Base-by-base conservation (phyloP, 192 early-diverging fungal species). In the Radiomyces spectabilis region DNA sequence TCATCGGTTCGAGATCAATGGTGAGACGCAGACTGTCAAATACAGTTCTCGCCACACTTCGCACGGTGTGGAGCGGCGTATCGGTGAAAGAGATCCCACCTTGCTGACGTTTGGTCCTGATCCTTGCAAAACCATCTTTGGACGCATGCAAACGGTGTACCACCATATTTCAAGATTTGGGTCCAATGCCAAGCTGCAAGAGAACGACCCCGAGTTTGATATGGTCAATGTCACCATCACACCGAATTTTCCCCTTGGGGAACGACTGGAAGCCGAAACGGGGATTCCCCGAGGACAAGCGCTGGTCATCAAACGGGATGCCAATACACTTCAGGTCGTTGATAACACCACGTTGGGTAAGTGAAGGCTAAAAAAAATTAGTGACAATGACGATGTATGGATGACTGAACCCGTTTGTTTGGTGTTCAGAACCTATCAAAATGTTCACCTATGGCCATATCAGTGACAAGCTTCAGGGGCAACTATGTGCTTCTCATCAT, bases 51-150 rank as follows among this genome's bases (percentile, higher is more conserved):
- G 68, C 6, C 57, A 64, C 35, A 64, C 57, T 15, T 63, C 68
- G 40, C 52, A 45, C 25, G 68, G 68, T 15, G 61, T 70, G 4
- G 57, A 64, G 37, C 43, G 42, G 25, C 56, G 68, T 8, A 64
- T 70, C 8, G 13, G 8, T 3, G 53, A 54, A 18, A 43, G 51
- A 5, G 68, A 70, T 29, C 56, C 61, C 5, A 70, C 68, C 9
- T 31, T 70, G 7, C 34, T 70, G 19, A 63, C 61, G 1, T 70
- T 70, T 65, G 68, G 68, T n/a, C 68, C 61, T 33, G 61, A 70
- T 51, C 57, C 61, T 1, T 60, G 55, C 35, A 58, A 60, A 43
- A 60, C 68, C 13, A 60, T 64, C 18, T 60, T 64, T 50, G 61
- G 61, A 24, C 44, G 62, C 26, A 64, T 70, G 22, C 51, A 57